Conservation (phyloP, 345 rosid species). For the Dipteronia dyeriana region DNA sequence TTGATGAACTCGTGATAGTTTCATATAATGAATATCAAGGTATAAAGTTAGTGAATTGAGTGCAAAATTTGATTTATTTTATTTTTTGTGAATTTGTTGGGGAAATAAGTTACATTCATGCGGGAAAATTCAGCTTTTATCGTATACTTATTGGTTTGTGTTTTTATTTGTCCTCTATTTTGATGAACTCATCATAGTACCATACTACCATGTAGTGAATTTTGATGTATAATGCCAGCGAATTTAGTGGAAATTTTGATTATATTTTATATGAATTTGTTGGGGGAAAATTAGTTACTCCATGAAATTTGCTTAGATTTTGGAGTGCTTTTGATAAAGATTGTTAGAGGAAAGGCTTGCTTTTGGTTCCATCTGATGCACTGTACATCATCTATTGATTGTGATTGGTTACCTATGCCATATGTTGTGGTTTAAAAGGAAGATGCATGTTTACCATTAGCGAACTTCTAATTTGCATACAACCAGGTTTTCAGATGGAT, state of each 20-base stretch:
- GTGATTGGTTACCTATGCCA: background rate
- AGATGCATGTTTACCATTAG: background rate
- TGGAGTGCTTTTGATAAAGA: background rate
- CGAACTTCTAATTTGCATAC: background rate
- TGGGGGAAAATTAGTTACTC: background rate
- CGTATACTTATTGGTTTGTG: background rate
- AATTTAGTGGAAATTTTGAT: background rate
- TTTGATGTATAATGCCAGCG: background rate
- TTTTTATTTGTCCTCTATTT: background rate
- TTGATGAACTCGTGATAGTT: background rate
- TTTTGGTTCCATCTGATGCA: background rate
- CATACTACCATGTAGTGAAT: background rate
- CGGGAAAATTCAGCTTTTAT: conserved; percentile 18
- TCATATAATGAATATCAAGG: background rate
- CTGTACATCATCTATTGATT: background rate
- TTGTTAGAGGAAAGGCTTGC: background rate
- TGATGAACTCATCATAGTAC: background rate
- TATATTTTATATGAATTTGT: background rate
- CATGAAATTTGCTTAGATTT: background rate
- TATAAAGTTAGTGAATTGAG: background rate
- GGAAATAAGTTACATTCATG: background rate
- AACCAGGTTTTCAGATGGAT: conserved; percentile 95
- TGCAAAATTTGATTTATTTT: background rate
- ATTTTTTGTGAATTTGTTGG: background rate
- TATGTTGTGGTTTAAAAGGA: background rate